Percentiles rank a stretch among this genome's conserved stretches.
phyloP scores from a whole-genome alignment of 306 rosid genomes.

The Pterocarpus macrocarpus region DNA sequence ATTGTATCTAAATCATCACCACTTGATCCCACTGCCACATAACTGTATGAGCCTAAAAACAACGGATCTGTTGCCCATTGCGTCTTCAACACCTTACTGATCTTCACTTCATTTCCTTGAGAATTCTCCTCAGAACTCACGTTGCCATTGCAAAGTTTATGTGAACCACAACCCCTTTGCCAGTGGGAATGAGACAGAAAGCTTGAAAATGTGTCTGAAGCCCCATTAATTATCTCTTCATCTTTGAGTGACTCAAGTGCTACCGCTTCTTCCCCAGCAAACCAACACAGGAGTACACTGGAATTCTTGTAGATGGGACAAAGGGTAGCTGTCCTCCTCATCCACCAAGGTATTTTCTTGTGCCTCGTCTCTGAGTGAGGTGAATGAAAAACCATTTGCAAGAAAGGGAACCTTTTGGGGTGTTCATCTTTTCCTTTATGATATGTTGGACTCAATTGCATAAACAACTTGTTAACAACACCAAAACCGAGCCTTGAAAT shows the following conservation, averaged over 20 bases:
- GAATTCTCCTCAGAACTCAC: slow-evolving; percentile 43
- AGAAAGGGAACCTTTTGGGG: slow-evolving; percentile 58
- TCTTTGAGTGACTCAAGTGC: slow-evolving; percentile 78
- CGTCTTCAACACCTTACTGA: slow-evolving; percentile 73
- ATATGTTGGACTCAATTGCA: slow-evolving; percentile 63
- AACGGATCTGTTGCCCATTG: slow-evolving; percentile 88
- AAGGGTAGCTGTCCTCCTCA: slow-evolving; percentile 81
- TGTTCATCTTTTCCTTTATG: slow-evolving; percentile 40
- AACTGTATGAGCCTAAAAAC: slow-evolving; percentile 89
- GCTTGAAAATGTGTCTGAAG: slow-evolving; percentile 69
- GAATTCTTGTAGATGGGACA: slow-evolving; percentile 78
- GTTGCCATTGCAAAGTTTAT: slow-evolving; percentile 58
- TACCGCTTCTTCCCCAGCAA: slow-evolving; percentile 88
- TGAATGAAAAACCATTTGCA: slow-evolving; percentile 82
- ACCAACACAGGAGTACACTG: slow-evolving; percentile 79
- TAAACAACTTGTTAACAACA: slow-evolving; percentile 89
- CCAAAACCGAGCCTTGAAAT: slow-evolving; percentile 96
- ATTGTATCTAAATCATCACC: slow-evolving; percentile 87
- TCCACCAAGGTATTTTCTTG: slow-evolving; percentile 92
- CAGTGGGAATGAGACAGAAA: slow-evolving; percentile 52
- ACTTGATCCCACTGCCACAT: slow-evolving; percentile 92
- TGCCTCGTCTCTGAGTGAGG: slow-evolving; percentile 66
- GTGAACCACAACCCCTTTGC: slow-evolving; percentile 43
- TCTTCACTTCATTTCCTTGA: slow-evolving; percentile 51
- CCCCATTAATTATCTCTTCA: slow-evolving; percentile 78